phyloP scores from a whole-genome alignment of 495 filamentous ascomycete genomes.

The Glutinoglossum americanum region DNA sequence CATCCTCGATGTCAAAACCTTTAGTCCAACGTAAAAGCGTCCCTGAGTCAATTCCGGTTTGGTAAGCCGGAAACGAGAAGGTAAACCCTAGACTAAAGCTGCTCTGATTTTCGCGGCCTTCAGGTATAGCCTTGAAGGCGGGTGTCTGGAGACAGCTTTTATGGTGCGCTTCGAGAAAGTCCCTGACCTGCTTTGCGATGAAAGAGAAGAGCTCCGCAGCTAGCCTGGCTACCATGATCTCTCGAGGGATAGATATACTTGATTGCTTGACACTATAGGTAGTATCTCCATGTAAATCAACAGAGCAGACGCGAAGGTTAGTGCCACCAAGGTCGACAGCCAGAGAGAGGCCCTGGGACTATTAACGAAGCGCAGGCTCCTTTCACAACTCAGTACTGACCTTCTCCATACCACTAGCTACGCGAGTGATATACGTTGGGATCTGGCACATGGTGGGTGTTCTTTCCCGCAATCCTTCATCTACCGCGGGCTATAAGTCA shows the following conservation, averaged over 20 bases:
- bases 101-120: conserved; percentile 37
- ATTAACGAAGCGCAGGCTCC: too few species aligned
- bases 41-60: conserved; percentile 75
- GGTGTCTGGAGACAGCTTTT: conserved; percentile 35
- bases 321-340: conserved; percentile 94
- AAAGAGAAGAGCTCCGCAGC: conserved; percentile 74
- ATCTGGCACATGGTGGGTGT: conserved; percentile 7
- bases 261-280: conserved; percentile 81
- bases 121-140: conserved; percentile 14
- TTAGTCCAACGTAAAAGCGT: conserved; percentile 89
- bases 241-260: conserved; percentile 75
- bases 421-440: conserved; percentile 8
- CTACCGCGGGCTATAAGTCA: too few species aligned
- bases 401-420: too few species aligned
- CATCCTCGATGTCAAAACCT: conserved; percentile 86
- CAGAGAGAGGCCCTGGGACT: conserved; percentile 75
- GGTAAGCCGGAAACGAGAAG: conserved; percentile 90
- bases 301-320: conserved; percentile 93
- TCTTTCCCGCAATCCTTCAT: conserved; percentile 10
- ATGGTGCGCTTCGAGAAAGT: conserved; percentile 73
- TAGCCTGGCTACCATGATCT: conserved; percentile 49
- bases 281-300: conserved; percentile 73
- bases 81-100: conserved; percentile 88
- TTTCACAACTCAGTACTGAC: too few species aligned
- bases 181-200: conserved; percentile 74